phyloP scores from a whole-genome alignment of 768 basidiomycete genomes.

The Serendipita sp. region DNA sequence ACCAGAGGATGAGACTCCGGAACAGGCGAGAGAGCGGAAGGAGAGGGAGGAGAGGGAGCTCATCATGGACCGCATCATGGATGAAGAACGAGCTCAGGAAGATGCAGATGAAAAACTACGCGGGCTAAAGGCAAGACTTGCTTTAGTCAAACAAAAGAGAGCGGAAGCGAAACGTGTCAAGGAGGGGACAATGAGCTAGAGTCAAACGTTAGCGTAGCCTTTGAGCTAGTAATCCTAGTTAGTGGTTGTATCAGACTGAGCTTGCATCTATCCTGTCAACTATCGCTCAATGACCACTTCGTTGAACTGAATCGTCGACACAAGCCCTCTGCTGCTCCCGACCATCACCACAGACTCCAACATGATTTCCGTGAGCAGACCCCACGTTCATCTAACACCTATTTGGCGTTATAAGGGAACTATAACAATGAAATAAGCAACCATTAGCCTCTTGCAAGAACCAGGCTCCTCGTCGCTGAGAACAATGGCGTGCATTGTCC shows the following conservation, averaged over 20 bases:
- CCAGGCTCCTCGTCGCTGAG: no score
- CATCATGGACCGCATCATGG: constrained; percentile 72
- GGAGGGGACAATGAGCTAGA: background rate
- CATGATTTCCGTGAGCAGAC: background rate
- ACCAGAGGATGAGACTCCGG: background rate
- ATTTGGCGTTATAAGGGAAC: no score
- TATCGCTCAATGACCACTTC: background rate
- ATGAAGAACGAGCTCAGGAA: constrained; percentile 76
- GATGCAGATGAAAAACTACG: constrained; percentile 67
- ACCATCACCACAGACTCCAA: background rate
- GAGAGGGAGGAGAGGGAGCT: constrained; percentile 42
- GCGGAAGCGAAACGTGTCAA: constrained; percentile 21
- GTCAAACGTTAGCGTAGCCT: no score
- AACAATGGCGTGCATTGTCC: no score
- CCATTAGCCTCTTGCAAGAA: no score
- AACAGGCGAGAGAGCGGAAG: constrained; percentile 15
- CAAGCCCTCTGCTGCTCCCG: background rate
- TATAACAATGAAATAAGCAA: no score
- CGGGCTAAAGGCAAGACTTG: constrained; percentile 48
- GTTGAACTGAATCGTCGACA: background rate
- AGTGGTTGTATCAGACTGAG: background rate
- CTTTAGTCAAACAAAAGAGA: constrained; percentile 36
- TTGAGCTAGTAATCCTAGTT: no score
- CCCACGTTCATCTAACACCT: background rate
- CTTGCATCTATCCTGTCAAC: background rate